Evolutionary conservation across 2,329 filamentous ascomycete species (phyloP).

Genomic region (Aspergillus fischeri): DNA sequence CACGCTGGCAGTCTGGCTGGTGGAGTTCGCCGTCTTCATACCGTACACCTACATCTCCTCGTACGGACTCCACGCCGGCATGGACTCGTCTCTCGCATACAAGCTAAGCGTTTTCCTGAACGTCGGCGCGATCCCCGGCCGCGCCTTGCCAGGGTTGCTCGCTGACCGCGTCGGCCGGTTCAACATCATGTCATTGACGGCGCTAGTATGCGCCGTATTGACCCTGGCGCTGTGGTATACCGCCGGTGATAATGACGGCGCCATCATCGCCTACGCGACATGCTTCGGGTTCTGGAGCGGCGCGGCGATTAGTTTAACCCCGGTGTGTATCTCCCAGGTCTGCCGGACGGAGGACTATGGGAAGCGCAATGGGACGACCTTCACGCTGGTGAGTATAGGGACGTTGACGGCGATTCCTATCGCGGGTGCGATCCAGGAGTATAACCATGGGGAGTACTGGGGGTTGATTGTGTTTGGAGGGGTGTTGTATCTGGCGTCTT

Average conservation of each 20-base stretch:
- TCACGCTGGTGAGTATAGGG: conserved; percentile 20
- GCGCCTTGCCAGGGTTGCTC: conserved; percentile 28
- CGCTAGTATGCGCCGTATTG: conserved; percentile 12
- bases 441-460: conserved; percentile 4
- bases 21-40: conserved; percentile 35
- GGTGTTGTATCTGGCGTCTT: conserved; percentile 21
- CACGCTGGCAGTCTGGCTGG: conserved; percentile 28
- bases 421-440: conserved; percentile 18
- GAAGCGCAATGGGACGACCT: conserved; percentile 22
- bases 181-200: conserved; percentile 24
- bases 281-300: conserved; percentile 27
- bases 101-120: conserved; percentile 31
- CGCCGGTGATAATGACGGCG: conserved; percentile 7
- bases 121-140: conserved; percentile 27
- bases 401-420: conserved; percentile 22
- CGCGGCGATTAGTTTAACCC: conserved; percentile 25
- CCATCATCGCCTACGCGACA: conserved; percentile 17
- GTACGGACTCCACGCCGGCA: conserved; percentile 25
- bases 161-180: conserved; percentile 32
- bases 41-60: conserved; percentile 34
- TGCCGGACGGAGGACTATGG: conserved; percentile 27
- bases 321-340: conserved; percentile 29
- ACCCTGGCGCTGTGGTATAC: conserved; percentile 23
- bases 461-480: conserved; percentile 21
- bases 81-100: conserved; percentile 24